Percentiles rank a stretch among this genome's conserved stretches.
Conservation (phyloP, 768 basidiomycete genomes). For the Tylopilus sp. region DNA sequence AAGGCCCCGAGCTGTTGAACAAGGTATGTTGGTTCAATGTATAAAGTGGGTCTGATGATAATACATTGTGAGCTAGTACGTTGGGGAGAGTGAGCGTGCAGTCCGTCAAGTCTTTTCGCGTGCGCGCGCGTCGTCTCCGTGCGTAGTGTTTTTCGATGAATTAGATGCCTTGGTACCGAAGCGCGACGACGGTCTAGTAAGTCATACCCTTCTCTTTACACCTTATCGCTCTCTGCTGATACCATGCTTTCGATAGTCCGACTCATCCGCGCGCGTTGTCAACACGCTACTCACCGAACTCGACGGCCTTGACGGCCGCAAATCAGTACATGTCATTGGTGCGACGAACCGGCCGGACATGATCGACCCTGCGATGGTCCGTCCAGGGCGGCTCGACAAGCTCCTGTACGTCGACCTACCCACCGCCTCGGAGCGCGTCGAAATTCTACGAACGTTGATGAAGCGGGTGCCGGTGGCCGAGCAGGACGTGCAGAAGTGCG, state of each 20-base stretch:
- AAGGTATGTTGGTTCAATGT: background rate
- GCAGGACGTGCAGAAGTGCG: background rate
- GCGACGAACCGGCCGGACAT: conserved; percentile 96
- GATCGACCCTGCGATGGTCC: conserved; percentile 97
- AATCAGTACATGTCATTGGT: conserved; percentile 82
- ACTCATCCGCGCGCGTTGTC: background rate
- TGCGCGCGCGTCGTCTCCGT: background rate
- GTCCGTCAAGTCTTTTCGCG: background rate
- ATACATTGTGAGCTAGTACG: background rate
- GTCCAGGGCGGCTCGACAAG: conserved; percentile 94
- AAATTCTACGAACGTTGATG: conserved; percentile 51
- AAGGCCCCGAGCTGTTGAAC: background rate
- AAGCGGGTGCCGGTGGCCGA: background rate
- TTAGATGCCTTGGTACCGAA: background rate
- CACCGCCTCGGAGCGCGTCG: conserved; percentile 63
- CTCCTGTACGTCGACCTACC: conserved; percentile 92
- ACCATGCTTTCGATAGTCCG: background rate
- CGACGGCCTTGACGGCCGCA: background rate
- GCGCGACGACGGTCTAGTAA: background rate
- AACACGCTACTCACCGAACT: background rate
- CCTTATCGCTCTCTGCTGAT: background rate
- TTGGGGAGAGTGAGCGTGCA: background rate
- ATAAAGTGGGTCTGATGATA: background rate
- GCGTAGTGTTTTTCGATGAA: background rate
- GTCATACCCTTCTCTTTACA: background rate